These are phyloP conservation scores for Collybia mongolica DNA, from an alignment of 768 basidiomycete genomes.

Conservation along the genomic window DNA sequence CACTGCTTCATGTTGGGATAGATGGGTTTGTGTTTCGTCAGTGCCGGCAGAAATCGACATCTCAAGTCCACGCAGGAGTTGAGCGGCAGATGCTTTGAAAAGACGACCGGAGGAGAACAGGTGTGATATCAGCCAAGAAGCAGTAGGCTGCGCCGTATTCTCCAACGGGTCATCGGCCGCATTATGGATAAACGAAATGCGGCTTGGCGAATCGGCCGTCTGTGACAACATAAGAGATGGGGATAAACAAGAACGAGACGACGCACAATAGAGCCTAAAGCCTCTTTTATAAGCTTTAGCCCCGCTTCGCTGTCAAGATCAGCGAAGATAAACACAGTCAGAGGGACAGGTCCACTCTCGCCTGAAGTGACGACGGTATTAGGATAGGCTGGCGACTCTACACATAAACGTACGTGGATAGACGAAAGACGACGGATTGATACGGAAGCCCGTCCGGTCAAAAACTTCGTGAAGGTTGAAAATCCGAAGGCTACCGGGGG, in stretches of 20 bases:
- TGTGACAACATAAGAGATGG: constrained; percentile 20
- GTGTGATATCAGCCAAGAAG: constrained; percentile 49
- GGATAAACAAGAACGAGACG: neutral
- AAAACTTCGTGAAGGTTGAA: constrained; percentile 58
- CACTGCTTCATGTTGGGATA: constrained; percentile 30
- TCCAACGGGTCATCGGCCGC: constrained; percentile 33
- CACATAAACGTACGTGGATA: constrained; percentile 48
- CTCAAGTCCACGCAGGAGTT: constrained; percentile 40
- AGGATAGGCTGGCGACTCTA: neutral
- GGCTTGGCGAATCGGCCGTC: constrained; percentile 45
- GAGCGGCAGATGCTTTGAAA: constrained; percentile 32
- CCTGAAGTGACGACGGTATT: constrained; percentile 14
- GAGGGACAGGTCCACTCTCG: constrained; percentile 30
- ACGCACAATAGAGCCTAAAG: constrained; percentile 64
- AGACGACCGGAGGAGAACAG: constrained; percentile 43
- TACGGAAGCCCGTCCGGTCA: constrained; percentile 39
- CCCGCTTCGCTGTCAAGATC: constrained; percentile 73
- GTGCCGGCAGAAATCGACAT: constrained; percentile 13
- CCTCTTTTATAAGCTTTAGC: constrained; percentile 56
- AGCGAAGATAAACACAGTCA: constrained; percentile 67
- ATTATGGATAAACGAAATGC: constrained; percentile 80
- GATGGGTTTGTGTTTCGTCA: constrained; percentile 34
- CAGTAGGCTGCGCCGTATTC: constrained; percentile 16
- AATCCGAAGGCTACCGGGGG: constrained; percentile 48
- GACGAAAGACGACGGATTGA: constrained; percentile 48